Evolutionary conservation across 768 basidiomycete genomes (phyloP), one percentile per base, ranked within the genome.

Genomic region (Wakefieldia striispora): DNA sequence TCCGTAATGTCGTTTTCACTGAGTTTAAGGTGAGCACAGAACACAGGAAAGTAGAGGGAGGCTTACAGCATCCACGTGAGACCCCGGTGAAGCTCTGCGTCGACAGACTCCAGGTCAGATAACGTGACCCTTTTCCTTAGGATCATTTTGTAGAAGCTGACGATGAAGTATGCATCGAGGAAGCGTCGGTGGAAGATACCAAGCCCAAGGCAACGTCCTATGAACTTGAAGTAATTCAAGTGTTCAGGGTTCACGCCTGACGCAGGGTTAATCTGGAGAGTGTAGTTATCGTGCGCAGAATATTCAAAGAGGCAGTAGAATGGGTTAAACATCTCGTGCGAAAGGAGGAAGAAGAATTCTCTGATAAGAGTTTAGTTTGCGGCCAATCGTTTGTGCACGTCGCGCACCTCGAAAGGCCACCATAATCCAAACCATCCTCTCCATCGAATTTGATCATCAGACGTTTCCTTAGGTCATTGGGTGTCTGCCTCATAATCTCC

Each of bases 381-480:
- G 1, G 37, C 14, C 37, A 27, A 45, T 36, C 5, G 40, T 20
- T 35, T 20, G 20, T 17, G 24, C 24, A 21, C 27, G 7, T 44
- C 37, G 71, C 82, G 33, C 60, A 93, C 92, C 95, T 86, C 35
- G 95, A 97, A 49, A 98, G 73, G 70, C 97, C 97, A 66, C 97
- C 97, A 66, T 99, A 99, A 76, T 99, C 97, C 56, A 98, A 72
- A 66, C 97, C 97, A 68, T 98, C 97, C 68, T 99, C 97, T 27
- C 97, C 97, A 60, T 97, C 95, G 70, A 99, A 99, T 74, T 98
- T 99, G 75, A 98, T 98, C 97, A 98, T 98, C 59, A 98, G 70
- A 40, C 97, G 78, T 75, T 99, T 99, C 84, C 97, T 98, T 61
- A 99, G 70, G 70, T 99, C 97, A 64, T 90, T 97, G 4, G 97